Percentiles rank a stretch among this genome's conserved stretches.
phyloP scores from a whole-genome alignment of 371 early-diverging fungal genomes.

The Apophysomyces sp. region DNA sequence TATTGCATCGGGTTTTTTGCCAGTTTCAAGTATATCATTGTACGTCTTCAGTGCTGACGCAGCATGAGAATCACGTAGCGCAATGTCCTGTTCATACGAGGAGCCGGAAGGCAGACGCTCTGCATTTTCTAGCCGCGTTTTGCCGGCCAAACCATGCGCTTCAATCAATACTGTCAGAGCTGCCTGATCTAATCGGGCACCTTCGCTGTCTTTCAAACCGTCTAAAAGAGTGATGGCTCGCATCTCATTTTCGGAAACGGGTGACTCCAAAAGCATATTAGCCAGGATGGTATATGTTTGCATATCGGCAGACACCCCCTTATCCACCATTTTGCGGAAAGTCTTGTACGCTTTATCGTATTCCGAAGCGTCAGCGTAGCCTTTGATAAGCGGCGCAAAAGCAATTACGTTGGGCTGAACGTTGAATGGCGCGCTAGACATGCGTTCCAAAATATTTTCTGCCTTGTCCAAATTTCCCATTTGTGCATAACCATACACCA shows the following conservation, averaged over 20 bases:
- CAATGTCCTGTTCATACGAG: neutral
- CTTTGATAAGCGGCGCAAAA: slow-evolving; percentile 34
- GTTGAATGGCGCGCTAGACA: slow-evolving; percentile 20
- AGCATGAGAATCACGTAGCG: slow-evolving; percentile 12
- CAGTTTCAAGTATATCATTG: slow-evolving; percentile 6
- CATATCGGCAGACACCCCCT: slow-evolving; percentile 26
- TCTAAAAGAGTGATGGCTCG: slow-evolving; percentile 26
- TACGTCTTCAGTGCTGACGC: slow-evolving; percentile 6
- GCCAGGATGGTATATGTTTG: slow-evolving; percentile 39
- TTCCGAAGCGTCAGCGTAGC: slow-evolving; percentile 31
- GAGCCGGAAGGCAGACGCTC: neutral
- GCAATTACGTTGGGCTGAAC: slow-evolving; percentile 25
- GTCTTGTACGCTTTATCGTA: slow-evolving; percentile 32
- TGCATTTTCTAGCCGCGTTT: slow-evolving; percentile 6
- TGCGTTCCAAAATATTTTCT: slow-evolving; percentile 15
- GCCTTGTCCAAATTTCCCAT: slow-evolving; percentile 32
- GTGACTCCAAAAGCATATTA: slow-evolving; percentile 28
- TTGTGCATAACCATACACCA: slow-evolving; percentile 33
- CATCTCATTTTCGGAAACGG: slow-evolving; percentile 12
- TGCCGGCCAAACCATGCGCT: slow-evolving; percentile 33
- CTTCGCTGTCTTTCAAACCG: slow-evolving; percentile 4
- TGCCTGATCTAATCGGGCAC: slow-evolving; percentile 15
- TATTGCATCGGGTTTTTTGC: slow-evolving; percentile 18
- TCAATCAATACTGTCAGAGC: slow-evolving; percentile 30
- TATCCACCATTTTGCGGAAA: slow-evolving; percentile 37